Evolutionary conservation across 768 basidiomycete species (phyloP).

Genomic region (Imleria badia): DNA sequence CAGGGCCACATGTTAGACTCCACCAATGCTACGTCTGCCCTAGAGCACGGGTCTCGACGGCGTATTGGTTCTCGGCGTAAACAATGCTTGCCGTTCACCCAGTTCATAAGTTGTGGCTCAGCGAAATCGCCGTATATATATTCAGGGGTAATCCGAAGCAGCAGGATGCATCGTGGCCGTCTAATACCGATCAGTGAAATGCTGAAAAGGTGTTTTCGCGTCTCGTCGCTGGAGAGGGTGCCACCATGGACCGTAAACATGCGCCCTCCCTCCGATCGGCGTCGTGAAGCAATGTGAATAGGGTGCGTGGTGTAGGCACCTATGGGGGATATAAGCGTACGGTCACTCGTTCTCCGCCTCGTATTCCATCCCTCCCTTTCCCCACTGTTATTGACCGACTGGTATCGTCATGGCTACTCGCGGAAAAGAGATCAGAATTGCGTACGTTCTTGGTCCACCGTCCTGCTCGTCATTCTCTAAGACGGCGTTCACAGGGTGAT

Average conservation of each 20-base stretch:
- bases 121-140: slow-evolving; percentile 18
- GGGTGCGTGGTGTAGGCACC: slow-evolving; percentile 5
- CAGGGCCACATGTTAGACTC: slow-evolving; percentile 4
- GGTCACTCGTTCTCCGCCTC: background rate
- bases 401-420: slow-evolving; percentile 24
- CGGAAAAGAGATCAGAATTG: slow-evolving; percentile 33
- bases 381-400: background rate
- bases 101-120: slow-evolving; percentile 3
- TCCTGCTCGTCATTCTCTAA: slow-evolving; percentile 2
- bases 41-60: background rate
- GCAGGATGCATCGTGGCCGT: slow-evolving; percentile 29
- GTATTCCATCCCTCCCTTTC: background rate
- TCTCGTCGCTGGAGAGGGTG: slow-evolving; percentile 1
- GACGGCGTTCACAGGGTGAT: slow-evolving; percentile 27
- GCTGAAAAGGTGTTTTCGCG: slow-evolving; percentile 17
- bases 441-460: slow-evolving; percentile 18
- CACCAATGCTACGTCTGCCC: slow-evolving; percentile 3
- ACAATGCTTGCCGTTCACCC: background rate
- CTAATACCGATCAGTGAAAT: slow-evolving; percentile 28
- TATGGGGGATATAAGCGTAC: slow-evolving; percentile 18
- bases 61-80: slow-evolving; percentile 3
- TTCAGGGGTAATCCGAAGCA: slow-evolving; percentile 7
- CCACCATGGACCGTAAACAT: slow-evolving; percentile 14
- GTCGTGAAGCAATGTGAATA: slow-evolving; percentile 15
- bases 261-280: slow-evolving; percentile 4